A percentile compares a stretch with the other conserved stretches of the same genome.
phyloP scores from a whole-genome alignment of 202 grass and related monocot genomes.

The Schoenoplectus triqueter region DNA sequence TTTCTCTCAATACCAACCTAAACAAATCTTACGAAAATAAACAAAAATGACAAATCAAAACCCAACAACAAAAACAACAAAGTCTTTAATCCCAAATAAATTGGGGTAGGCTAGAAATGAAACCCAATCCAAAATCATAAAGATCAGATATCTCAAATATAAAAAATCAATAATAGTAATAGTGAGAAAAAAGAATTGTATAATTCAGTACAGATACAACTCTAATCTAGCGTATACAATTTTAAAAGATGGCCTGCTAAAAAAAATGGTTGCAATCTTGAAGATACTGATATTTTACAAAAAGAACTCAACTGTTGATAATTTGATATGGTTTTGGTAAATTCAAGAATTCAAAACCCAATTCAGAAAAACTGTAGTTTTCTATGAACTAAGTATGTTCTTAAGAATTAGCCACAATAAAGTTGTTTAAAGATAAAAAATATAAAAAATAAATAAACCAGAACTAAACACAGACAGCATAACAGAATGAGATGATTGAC shows the following conservation, averaged over 20 bases:
- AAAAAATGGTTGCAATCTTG: neutral
- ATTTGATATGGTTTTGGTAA: neutral
- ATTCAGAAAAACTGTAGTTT: constrained; percentile 9
- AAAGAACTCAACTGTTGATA: neutral
- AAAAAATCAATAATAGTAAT: neutral
- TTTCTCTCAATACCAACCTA: neutral
- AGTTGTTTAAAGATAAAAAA: neutral
- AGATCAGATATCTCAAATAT: too few relatives aligned
- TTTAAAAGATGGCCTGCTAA: neutral
- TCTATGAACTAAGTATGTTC: neutral
- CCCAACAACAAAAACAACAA: neutral
- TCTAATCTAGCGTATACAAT: neutral
- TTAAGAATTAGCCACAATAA: neutral
- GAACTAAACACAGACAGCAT: neutral
- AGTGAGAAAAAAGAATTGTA: neutral
- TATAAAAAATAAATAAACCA: neutral
- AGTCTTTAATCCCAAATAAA: too few relatives aligned
- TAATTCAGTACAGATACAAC: neutral
- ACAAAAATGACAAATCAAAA: neutral
- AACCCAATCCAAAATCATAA: too few relatives aligned
- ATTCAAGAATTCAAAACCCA: neutral
- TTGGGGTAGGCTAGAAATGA: too few relatives aligned
- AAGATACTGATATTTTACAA: constrained; percentile 1
- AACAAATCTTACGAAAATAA: neutral
- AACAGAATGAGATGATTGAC: constrained; percentile 5